Base-by-base conservation (phyloP, 441 rosid species). In the Theobroma grandiflorum region DNA sequence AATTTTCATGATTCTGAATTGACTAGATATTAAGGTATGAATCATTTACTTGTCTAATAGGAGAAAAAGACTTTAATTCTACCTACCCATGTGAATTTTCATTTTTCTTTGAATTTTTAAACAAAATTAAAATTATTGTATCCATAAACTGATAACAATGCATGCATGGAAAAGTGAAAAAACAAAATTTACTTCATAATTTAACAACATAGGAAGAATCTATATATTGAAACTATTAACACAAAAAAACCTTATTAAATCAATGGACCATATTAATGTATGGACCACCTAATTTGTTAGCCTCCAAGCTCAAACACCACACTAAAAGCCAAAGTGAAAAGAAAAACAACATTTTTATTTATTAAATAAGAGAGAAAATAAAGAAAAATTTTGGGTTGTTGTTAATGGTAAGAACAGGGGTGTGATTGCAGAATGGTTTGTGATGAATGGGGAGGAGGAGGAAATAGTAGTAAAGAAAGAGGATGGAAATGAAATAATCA, bases 251-350 rank as follows among this genome's bases (percentile, higher is more conserved):
- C 20, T 49, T 47, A 15, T 49, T 71, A 50, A 71, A 71, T 26
- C 26, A 33, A 49, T 71, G 75, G 69, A 65, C 52, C 74, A 74
- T 8, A 14, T 49, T 66, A 53, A 35, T 57, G 55, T 8, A 20
- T 57, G 69, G 74, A 14, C 69, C 75, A 74, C 75, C 78, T 57
- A 47, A 74, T 31, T 26, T 66, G 64, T 65, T 16, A 8, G n/a
- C 62, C 22, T 35, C 37, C 14, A 12, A 16, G 38, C 72, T 11
- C 1, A 47, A 37, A 35, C 49, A 65, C 9, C 7, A 6, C 26
- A 64, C 45, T 9, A 64, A 64, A 35, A 18, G 26, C 18, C 45
- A 18, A 15, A 37, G 42, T 15, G 8, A 16, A 64, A 62, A 6
- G 7, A 63, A 63, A 10, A 64, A 64, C 2, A 26, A 26, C 31